Percentiles rank a stretch among this genome's conserved stretches.
Evolutionary conservation across 2,329 filamentous ascomycete species (phyloP).

Genomic region (Neonectria magnoliae): DNA sequence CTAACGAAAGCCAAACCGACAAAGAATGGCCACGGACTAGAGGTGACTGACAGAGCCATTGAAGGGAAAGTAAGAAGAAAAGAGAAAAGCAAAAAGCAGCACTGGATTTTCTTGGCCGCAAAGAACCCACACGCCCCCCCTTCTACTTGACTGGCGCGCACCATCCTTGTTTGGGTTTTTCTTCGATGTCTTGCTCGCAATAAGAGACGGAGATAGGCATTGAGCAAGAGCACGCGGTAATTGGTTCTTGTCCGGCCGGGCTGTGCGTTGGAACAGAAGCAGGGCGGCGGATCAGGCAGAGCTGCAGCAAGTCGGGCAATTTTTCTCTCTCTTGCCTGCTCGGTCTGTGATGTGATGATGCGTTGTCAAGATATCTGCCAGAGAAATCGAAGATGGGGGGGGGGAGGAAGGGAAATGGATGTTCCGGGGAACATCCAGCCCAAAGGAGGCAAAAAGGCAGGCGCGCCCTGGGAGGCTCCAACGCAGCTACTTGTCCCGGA

Average conservation of each 20-base stretch:
- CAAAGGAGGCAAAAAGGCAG: slow-evolving; percentile 24
- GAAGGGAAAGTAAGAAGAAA: slow-evolving; percentile 3
- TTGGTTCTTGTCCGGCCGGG: slow-evolving; percentile 31
- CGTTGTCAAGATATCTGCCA: slow-evolving; percentile 59
- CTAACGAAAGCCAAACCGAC: slow-evolving; percentile 42
- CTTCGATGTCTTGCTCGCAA: slow-evolving; percentile 31
- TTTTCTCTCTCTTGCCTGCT: slow-evolving; percentile 19
- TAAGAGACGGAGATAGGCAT: slow-evolving; percentile 30
- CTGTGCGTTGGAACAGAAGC: slow-evolving; percentile 36
- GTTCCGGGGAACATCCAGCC: slow-evolving; percentile 24
- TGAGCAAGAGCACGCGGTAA: slow-evolving; percentile 24
- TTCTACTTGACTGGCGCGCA: not conserved
- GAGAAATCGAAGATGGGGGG: slow-evolving; percentile 43
- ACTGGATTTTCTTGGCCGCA: slow-evolving; percentile 41
- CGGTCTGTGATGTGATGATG: slow-evolving; percentile 53
- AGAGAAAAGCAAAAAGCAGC: slow-evolving; percentile 46
- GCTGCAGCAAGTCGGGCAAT: slow-evolving; percentile 44
- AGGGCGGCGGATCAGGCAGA: slow-evolving; percentile 45
- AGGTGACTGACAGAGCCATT: slow-evolving; percentile 1
- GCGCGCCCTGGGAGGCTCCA: slow-evolving; percentile 15
- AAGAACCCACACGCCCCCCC: slow-evolving; percentile 37
- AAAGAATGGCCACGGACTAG: slow-evolving; percentile 7
- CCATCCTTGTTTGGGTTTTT: slow-evolving; percentile 37
- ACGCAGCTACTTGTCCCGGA: not conserved
- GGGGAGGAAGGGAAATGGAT: slow-evolving; percentile 33